Conservation (phyloP, 441 rosid species). For the Breynia disticha region DNA sequence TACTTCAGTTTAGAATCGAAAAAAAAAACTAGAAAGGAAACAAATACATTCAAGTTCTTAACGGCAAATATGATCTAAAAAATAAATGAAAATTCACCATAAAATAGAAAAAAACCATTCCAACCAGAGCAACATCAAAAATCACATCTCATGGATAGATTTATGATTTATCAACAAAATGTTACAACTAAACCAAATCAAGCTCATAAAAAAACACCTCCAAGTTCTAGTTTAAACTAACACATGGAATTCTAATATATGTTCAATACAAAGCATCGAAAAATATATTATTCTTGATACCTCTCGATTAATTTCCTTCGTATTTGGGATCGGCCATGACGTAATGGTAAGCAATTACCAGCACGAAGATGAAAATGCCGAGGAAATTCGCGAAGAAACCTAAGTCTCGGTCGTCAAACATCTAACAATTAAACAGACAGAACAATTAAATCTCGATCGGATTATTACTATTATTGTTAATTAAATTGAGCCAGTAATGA, state of each 20-base stretch:
- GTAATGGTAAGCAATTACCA: conserved; percentile 74
- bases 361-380: conserved; percentile 65
- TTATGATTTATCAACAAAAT: no score
- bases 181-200: not conserved
- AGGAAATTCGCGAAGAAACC: conserved; percentile 81
- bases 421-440: conserved; percentile 21
- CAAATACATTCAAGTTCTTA: no score
- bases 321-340: conserved; percentile 81
- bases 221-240: not conserved
- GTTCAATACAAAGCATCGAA: not conserved
- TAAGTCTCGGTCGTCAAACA: conserved; percentile 75
- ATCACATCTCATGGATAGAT: not conserved
- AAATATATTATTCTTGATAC: not conserved
- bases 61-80: no score
- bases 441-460: not conserved
- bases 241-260: not conserved
- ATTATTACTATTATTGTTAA: no score
- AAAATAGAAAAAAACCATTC: not conserved
- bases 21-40: no score
- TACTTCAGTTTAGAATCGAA: no score
- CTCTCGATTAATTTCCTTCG: conserved; percentile 34
- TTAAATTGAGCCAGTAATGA: no score
- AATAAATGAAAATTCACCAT: not conserved
- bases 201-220: not conserved
- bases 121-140: not conserved